Evolutionary conservation across 345 rosid species (phyloP).

Genomic region (Stellera chamaejasme): DNA sequence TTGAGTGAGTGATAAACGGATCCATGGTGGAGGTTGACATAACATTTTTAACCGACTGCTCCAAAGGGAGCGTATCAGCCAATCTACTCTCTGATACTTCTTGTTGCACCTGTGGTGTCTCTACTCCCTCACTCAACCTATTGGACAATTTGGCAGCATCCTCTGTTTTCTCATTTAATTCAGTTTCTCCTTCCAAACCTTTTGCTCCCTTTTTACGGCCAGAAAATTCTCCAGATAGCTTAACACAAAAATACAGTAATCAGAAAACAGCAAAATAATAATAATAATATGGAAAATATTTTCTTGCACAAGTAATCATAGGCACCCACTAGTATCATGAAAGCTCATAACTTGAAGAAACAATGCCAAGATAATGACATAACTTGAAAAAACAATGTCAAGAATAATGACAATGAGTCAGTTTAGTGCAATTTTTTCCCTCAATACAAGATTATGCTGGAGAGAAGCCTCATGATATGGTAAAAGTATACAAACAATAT

Average conservation of each 20-base stretch:
- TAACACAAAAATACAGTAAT: conserved; percentile 1
- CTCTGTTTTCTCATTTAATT: conserved; percentile 4
- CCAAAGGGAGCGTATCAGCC: conserved; percentile 3
- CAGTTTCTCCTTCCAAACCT: conserved; percentile 15
- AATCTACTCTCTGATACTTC: conserved; percentile 15
- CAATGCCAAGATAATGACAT: background rate
- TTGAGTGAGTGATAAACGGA: conserved; percentile 11
- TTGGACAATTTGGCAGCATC: conserved; percentile 5
- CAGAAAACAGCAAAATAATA: background rate
- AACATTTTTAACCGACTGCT: conserved; percentile 19
- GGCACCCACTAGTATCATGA: background rate
- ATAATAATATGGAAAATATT: background rate
- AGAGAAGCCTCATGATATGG: too few relatives aligned
- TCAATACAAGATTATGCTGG: too few relatives aligned
- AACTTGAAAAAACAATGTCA: background rate
- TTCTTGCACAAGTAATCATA: too few relatives aligned
- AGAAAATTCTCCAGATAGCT: conserved; percentile 34
- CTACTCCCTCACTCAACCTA: background rate
- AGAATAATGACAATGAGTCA: background rate
- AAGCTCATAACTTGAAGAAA: too few relatives aligned
- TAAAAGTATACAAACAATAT: too few relatives aligned
- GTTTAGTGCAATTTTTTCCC: too few relatives aligned
- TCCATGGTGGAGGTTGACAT: conserved; percentile 8
- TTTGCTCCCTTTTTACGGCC: conserved; percentile 26
- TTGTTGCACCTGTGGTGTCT: conserved; percentile 17